These are phyloP conservation scores for Boletus coccyginus DNA, from an alignment of 768 basidiomycete genomes.

Conservation along the genomic window DNA sequence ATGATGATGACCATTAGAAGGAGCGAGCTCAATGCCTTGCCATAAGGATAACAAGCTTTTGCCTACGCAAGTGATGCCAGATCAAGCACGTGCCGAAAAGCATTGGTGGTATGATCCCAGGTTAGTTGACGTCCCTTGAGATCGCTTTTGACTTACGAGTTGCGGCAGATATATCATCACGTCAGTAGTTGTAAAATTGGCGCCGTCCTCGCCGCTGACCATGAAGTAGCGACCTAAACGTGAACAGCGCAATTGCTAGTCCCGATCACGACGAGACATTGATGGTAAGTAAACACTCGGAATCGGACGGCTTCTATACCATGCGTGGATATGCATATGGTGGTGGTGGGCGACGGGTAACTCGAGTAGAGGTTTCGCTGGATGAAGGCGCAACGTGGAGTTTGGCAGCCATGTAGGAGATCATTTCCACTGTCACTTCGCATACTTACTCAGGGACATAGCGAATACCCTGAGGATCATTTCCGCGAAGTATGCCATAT, in stretches of 20 bases:
- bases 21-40: neutral
- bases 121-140: constrained; percentile 16
- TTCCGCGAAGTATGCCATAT: constrained; percentile 39
- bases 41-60: constrained; percentile 56
- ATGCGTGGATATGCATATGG: constrained; percentile 60
- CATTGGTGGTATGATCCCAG: constrained; percentile 57
- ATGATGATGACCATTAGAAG: neutral
- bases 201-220: constrained; percentile 5
- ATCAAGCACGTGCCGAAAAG: constrained; percentile 48
- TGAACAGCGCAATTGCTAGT: constrained; percentile 54
- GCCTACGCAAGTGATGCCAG: constrained; percentile 50
- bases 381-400: constrained; percentile 53
- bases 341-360: constrained; percentile 57
- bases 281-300: constrained; percentile 2
- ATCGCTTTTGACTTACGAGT: neutral
- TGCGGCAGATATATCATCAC: constrained; percentile 30
- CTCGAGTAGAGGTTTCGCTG: constrained; percentile 54
- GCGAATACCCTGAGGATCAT: constrained; percentile 49
- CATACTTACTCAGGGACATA: constrained; percentile 8
- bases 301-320: constrained; percentile 31
- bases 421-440: neutral
- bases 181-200: constrained; percentile 17
- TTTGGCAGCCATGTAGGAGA: constrained; percentile 38
- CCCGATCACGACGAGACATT: constrained; percentile 55
- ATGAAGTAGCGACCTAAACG: constrained; percentile 53